Base-by-base conservation (phyloP, 225 moss, liverwort and hornwort genomes). In the Ulota crispa region DNA sequence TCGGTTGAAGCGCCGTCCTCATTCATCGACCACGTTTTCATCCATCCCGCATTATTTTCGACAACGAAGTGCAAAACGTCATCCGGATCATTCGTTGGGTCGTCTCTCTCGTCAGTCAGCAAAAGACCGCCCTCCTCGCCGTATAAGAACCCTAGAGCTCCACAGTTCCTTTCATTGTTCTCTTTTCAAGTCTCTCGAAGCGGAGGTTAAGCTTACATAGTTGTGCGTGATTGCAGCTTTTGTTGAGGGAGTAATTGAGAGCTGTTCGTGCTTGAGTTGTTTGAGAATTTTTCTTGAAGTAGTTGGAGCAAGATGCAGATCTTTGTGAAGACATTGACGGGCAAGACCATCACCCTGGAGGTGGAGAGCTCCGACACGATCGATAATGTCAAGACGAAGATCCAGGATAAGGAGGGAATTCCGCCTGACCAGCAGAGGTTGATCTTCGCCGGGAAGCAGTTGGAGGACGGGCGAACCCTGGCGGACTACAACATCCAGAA, bases 111-210 rank as follows among this genome's bases (percentile, higher is more conserved):
- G 80, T 19, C 16, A 1, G 72, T 72, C 72, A 37, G 52, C 2
- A 6, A 26, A 26, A 0, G 27, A 57, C 45, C 60, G 54, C 24
- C 72, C 39, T 18, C 7, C 6, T 11, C 9, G 6, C n/a, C 2
- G 23, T 18, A 86, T 86, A 82, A 63, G 43, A 56, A 37, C 79
- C 70, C 70, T 82, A 56, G 56, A 4, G 64, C 42, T 0, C 1
- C 1, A 0, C 47, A 0, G 0, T 0, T 1, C 1, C 0, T 0
- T 0, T 0, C 16, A 53, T 45, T 12, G 0, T 2, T 42, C 20
- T 3, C 27, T 0, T 13, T 63, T 54, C 20, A 43, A 42, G 4
- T 42, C 16, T 0, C 3, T 2, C 7, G 18, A 24, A 41, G 6
- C 12, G 10, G 1, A 18, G 5, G 52, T 52, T 64, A 7, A 18